phyloP scores from a whole-genome alignment of 2,329 filamentous ascomycete species.

The Colletotrichum euphorbiae region DNA sequence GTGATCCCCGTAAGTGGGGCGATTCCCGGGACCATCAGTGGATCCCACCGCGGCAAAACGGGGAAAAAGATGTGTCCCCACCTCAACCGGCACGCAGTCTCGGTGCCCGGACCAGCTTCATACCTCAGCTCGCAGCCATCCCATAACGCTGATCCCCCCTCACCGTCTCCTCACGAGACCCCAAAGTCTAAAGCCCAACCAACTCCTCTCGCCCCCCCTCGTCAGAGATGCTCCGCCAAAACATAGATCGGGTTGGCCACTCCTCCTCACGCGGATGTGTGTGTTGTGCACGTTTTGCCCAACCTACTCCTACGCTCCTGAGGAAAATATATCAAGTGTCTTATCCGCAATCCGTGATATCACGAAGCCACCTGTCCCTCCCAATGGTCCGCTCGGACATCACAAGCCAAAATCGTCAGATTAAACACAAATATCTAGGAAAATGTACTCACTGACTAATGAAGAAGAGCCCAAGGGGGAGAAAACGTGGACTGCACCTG shows the following conservation, averaged over 20 bases:
- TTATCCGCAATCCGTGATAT: no score
- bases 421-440: neutral
- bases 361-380: no score
- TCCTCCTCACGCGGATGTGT: no score
- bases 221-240: constrained; percentile 21
- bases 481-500: neutral
- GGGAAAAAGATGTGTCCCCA: no score
- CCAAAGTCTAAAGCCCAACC: constrained; percentile 29
- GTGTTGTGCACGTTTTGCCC: no score
- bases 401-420: neutral
- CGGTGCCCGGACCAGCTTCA: constrained; percentile 15
- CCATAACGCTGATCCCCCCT: constrained; percentile 16
- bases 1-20: neutral
- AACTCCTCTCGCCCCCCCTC: neutral
- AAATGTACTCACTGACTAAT: neutral
- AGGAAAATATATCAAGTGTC: no score
- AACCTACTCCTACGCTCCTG: no score
- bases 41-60: neutral
- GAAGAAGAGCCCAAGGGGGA: neutral
- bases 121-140: constrained; percentile 14
- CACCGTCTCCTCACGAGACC: constrained; percentile 21
- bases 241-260: neutral
- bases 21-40: neutral
- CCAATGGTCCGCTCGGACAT: no score
- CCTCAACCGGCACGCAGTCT: no score